A percentile compares a stretch with the other conserved stretches of the same genome.
These are phyloP conservation scores for Phytophthora fragariaefolia DNA, from an alignment of 352 stramenopile genomes.

Conservation along the genomic window DNA sequence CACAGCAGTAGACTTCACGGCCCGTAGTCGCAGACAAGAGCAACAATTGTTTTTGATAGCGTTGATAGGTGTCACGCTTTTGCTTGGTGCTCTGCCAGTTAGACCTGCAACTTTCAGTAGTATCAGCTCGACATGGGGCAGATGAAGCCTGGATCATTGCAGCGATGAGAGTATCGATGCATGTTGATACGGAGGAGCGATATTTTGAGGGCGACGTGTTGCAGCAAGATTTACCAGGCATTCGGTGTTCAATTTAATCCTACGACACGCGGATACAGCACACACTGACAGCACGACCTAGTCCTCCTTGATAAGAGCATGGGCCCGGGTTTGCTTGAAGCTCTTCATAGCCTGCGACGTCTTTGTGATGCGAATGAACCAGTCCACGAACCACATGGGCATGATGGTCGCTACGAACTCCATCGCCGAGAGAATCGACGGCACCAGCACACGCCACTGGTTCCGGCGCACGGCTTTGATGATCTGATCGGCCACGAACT, in stretches of 20 bases:
- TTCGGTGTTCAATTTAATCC: not conserved
- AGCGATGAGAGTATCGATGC: no score
- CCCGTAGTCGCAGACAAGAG: not conserved
- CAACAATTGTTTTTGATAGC: not conserved
- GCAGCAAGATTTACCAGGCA: not conserved
- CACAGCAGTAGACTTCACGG: not conserved
- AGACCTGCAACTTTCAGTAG: not conserved
- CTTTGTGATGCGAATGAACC: conserved; percentile 46
- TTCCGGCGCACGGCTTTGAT: conserved; percentile 57
- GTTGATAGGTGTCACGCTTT: not conserved
- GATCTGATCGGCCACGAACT: conserved; percentile 53
- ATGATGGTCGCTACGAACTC: conserved; percentile 43
- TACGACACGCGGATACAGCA: not conserved
- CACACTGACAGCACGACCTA: conserved; percentile 6
- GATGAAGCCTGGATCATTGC: not conserved
- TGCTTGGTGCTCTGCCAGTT: not conserved
- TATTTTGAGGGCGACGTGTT: no score
- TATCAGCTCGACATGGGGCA: not conserved
- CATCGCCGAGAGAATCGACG: conserved; percentile 36
- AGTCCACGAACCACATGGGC: conserved; percentile 49
- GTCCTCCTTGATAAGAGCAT: conserved; percentile 43
- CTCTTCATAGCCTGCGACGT: conserved; percentile 46
- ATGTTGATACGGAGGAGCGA: no score
- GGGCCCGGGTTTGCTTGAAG: conserved; percentile 54
- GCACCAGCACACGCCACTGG: conserved; percentile 51